phyloP scores from a whole-genome alignment of 1,284 basidiomycete species.

The Ustilago nuda region DNA sequence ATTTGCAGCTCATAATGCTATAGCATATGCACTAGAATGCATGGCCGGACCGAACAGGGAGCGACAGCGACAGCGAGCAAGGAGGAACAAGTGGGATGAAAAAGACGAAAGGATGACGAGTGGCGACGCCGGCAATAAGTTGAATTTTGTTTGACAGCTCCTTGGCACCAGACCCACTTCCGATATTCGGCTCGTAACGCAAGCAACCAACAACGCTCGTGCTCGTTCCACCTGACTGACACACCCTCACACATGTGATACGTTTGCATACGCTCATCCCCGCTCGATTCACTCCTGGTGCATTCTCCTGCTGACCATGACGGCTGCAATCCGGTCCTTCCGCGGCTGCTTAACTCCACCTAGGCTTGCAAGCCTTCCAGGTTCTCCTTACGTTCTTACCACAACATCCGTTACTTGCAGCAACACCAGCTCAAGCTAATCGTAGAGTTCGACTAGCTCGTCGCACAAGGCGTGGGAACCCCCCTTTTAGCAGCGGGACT shows the following conservation, averaged over 20 bases:
- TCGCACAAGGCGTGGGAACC: neutral
- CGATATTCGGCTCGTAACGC: neutral
- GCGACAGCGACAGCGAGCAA: neutral
- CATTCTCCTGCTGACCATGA: neutral
- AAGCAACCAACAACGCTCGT: neutral
- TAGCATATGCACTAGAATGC: neutral
- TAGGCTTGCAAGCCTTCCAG: neutral
- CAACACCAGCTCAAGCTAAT: neutral
- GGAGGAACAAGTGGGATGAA: neutral
- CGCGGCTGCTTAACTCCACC: constrained; percentile 3
- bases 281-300: neutral
- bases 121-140: constrained; percentile 20
- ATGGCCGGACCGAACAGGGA: neutral
- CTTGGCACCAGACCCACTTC: neutral
- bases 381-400: neutral
- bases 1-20: neutral
- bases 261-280: neutral
- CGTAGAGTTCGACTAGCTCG: neutral
- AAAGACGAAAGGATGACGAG: neutral
- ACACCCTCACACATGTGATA: constrained; percentile 5
- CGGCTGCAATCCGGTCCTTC: neutral
- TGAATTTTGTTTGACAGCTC: constrained; percentile 2
- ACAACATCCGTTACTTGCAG: neutral
- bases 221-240: neutral
- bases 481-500: neutral